Base-by-base conservation (phyloP, 2,329 filamentous ascomycete species). In the Claviceps paspali region DNA sequence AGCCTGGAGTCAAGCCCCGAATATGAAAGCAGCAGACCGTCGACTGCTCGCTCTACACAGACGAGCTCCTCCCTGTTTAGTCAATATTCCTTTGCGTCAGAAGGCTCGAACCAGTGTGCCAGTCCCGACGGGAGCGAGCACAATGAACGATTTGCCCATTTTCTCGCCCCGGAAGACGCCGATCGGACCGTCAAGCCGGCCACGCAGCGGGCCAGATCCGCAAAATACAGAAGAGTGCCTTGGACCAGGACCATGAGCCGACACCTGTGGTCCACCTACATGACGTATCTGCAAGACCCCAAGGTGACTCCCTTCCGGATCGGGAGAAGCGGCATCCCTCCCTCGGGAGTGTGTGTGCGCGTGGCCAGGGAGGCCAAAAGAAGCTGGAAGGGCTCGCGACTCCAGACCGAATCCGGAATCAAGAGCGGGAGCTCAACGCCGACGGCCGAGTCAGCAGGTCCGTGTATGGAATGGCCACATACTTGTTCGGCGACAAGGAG, bases 231-330 rank as follows among this genome's bases (percentile, higher is more conserved):
- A 41, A 73, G 68, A 50, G 69, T 70, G 1, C 67, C 65, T 0
- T 80, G 76, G 76, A 78, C 74, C 4, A 70, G 68, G 42, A 65
- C 71, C 14, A 79, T 80, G 73, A 74, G 64, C 55, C 61, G 69
- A 10, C 76, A 81, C 47, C 55, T 81, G 8, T 81, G 76, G 76
- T 65, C 70, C 5, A 77, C 71, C 1, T 81, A 79, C 49, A 58
- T 70, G 40, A 59, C 76, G 36, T 81, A 80, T 47, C 58, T 80
- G 29, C 71, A 77, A 50, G 76, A 81, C 46, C 75, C 76, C 32
- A 74, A 72, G 34, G 73, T 79, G 3, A 81, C 76, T 1, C 76
- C 76, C 0, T 73, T 81, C 43, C 67, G 72, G 36, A 64, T 77
- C 38, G 69, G 73, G 41, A 76, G 74, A 48, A 75, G 71, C 48